Conservation (phyloP, 495 filamentous ascomycete species). For the Tetracladium setigerum region DNA sequence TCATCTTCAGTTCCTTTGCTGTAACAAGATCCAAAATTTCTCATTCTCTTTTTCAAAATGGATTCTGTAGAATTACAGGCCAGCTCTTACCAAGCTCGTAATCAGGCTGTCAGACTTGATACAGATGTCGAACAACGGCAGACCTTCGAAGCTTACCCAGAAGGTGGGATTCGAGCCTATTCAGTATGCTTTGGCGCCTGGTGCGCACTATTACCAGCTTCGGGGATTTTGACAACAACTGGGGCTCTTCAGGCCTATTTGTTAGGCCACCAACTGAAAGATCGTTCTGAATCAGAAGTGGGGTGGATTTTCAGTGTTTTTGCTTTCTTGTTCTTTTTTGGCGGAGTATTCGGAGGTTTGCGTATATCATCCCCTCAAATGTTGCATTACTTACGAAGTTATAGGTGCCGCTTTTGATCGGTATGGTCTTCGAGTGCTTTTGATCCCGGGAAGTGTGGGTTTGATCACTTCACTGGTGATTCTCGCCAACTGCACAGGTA, state of each 20-base stretch:
- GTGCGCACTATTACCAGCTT: slow-evolving; percentile 56
- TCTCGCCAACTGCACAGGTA: slow-evolving; percentile 27
- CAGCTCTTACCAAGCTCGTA: no score
- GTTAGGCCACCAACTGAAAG: slow-evolving; percentile 52
- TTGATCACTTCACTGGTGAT: slow-evolving; percentile 45
- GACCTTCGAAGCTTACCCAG: slow-evolving; percentile 41
- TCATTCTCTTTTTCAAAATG: no score
- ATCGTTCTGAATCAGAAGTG: slow-evolving; percentile 47
- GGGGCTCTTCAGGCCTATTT: slow-evolving; percentile 72
- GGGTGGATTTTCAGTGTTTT: slow-evolving; percentile 80
- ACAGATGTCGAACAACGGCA: no score
- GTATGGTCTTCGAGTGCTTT: slow-evolving; percentile 43
- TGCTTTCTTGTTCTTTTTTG: slow-evolving; percentile 43
- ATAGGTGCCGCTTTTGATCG: slow-evolving; percentile 59
- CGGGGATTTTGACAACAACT: slow-evolving; percentile 68
- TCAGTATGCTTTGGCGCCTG: slow-evolving; percentile 70
- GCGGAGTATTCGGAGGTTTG: slow-evolving; percentile 39
- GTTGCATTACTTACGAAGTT: slow-evolving; percentile 19
- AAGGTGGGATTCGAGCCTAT: slow-evolving; percentile 70
- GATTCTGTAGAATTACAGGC: no score
- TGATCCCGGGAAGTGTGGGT: slow-evolving; percentile 40
- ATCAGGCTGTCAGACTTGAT: no score
- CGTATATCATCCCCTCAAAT: no score
- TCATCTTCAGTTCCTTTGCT: no score
- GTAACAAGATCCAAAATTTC: no score